Evolutionary conservation across 2,329 filamentous ascomycete genomes (phyloP).

Genomic region (Phyllosticta capitalensis): DNA sequence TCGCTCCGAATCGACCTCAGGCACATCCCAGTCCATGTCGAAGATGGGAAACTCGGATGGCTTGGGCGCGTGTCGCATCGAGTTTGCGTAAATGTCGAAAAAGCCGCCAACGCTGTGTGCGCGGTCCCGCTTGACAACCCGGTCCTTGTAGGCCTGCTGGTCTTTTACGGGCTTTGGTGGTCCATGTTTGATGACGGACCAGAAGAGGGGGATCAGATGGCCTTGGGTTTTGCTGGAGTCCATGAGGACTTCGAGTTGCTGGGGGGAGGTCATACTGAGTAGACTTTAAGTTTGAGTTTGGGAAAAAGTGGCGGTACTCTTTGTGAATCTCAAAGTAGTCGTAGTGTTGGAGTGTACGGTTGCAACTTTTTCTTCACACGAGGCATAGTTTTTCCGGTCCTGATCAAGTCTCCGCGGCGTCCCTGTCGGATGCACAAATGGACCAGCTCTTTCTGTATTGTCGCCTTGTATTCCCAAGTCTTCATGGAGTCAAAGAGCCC

Average conservation of each 20-base stretch:
- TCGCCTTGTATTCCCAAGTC: not conserved
- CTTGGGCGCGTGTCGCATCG: not conserved
- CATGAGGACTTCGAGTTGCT: not conserved
- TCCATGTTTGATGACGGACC: not conserved
- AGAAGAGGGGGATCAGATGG: not conserved
- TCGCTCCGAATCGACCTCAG: not conserved
- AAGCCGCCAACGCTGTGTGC: not conserved
- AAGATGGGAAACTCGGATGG: not conserved
- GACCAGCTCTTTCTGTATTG: not conserved
- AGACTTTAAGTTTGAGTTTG: not conserved
- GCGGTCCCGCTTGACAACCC: not conserved
- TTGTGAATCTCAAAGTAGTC: not conserved
- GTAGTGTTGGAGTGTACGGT: not conserved
- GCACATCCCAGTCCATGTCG: not conserved
- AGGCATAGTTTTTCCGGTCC: not conserved
- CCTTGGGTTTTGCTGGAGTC: not conserved
- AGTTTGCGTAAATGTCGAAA: not conserved
- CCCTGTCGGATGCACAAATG: not conserved
- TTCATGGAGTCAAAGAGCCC: not conserved
- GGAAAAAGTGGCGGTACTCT: not conserved
- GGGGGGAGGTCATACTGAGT: not conserved
- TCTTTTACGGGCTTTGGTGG: not conserved
- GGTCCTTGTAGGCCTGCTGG: not conserved
- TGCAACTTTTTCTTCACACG: not conserved
- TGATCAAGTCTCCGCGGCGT: not conserved